These are phyloP conservation scores for Rosellinia necatrix DNA, from an alignment of 2,329 filamentous ascomycete species.

Conservation along the genomic window DNA sequence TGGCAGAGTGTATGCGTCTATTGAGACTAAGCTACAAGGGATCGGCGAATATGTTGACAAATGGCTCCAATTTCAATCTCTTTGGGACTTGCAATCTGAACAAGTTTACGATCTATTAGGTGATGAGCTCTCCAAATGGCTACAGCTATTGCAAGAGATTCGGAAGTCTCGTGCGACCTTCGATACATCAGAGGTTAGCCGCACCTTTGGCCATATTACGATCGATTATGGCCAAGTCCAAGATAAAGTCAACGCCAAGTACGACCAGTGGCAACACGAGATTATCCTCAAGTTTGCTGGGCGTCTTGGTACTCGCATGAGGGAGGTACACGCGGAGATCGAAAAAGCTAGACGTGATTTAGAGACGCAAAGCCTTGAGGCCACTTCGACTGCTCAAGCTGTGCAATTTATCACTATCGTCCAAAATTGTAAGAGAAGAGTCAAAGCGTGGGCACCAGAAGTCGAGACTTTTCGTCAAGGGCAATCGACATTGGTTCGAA, in stretches of 20 bases:
- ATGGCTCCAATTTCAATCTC: slow-evolving; percentile 97
- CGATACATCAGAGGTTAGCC: slow-evolving; percentile 92
- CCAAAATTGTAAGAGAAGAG: slow-evolving; percentile 92
- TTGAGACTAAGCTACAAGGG: slow-evolving; percentile 81
- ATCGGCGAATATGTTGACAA: slow-evolving; percentile 91
- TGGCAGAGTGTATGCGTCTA: slow-evolving; percentile 76
- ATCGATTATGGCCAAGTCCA: slow-evolving; percentile 99
- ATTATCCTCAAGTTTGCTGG: slow-evolving; percentile 91
- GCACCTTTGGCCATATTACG: slow-evolving; percentile 89
- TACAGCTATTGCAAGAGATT: slow-evolving; percentile 95
- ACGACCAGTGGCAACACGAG: slow-evolving; percentile 99
- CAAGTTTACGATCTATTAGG: slow-evolving; percentile 92
- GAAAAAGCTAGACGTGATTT: slow-evolving; percentile 88
- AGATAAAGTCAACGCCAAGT: slow-evolving; percentile 97
- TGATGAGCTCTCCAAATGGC: slow-evolving; percentile 88
- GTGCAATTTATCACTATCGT: slow-evolving; percentile 99
- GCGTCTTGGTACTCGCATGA: slow-evolving; percentile 86
- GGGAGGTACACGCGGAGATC: slow-evolving; percentile 89
- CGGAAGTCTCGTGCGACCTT: slow-evolving; percentile 95
- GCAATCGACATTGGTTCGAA: slow-evolving; percentile 86
- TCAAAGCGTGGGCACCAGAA: slow-evolving; percentile 92
- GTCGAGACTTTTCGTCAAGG: slow-evolving; percentile 96
- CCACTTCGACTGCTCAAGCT: slow-evolving; percentile 92
- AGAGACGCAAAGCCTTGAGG: slow-evolving; percentile 89
- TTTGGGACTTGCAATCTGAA: slow-evolving; percentile 97